Percentiles rank a stretch among this genome's conserved stretches.
These are phyloP conservation scores for Zymoseptoria brevis DNA, from an alignment of 2,329 filamentous ascomycete genomes.

Conservation along the genomic window DNA sequence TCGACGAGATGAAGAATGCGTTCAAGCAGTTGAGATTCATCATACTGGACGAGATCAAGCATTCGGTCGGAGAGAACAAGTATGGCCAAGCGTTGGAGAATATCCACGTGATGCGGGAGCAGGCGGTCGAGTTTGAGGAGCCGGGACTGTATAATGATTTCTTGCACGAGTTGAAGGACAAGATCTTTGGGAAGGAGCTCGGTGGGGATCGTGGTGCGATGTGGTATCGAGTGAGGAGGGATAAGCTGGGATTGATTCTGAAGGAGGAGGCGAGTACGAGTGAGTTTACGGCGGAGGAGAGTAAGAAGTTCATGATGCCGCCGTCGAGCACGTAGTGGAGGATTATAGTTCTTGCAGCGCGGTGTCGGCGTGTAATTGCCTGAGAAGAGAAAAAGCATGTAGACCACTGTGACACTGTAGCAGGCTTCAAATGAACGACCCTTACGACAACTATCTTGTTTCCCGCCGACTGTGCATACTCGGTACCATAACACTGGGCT, in stretches of 20 bases:
- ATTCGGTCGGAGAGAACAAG: constrained; percentile 66
- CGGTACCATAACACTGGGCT: background rate
- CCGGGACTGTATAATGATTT: constrained; percentile 70
- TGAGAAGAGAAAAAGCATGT: too few species aligned
- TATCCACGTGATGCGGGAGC: constrained; percentile 68
- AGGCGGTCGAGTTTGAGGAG: constrained; percentile 67
- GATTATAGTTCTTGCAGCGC: too few species aligned
- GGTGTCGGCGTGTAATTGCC: too few species aligned
- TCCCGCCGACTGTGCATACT: too few species aligned
- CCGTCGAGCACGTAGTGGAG: background rate
- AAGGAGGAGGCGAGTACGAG: constrained; percentile 54
- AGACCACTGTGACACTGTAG: too few species aligned
- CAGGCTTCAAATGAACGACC: too few species aligned
- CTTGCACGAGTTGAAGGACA: constrained; percentile 61
- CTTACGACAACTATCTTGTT: too few species aligned
- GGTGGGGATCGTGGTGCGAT: constrained; percentile 72
- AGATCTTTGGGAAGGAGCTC: constrained; percentile 60
- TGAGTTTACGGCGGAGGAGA: constrained; percentile 61
- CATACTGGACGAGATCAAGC: constrained; percentile 58
- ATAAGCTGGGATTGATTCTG: constrained; percentile 66
- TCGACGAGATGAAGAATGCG: constrained; percentile 57
- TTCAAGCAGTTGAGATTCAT: constrained; percentile 67
- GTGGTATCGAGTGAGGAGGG: constrained; percentile 66
- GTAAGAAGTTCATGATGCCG: constrained; percentile 34
- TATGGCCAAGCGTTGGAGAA: constrained; percentile 71